These are phyloP conservation scores for Mycena leptocephala DNA, from an alignment of 768 basidiomycete genomes.

Conservation along the genomic window DNA sequence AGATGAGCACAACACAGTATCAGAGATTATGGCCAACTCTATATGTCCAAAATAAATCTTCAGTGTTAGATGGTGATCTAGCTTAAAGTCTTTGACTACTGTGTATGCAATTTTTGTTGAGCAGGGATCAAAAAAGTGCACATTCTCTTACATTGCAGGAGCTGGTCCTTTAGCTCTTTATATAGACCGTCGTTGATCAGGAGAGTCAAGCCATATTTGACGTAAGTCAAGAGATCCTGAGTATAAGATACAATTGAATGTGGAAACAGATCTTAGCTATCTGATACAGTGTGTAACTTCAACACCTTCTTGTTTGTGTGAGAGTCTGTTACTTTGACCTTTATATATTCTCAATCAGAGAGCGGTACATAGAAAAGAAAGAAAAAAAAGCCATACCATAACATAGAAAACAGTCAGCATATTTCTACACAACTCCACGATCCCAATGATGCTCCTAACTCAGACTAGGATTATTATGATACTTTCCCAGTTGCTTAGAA, in stretches of 20 bases:
- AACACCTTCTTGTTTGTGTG: background rate
- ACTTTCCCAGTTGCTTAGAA: background rate
- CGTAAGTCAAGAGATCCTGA: background rate
- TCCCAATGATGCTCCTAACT: background rate
- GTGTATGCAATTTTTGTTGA: background rate
- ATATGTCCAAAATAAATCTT: background rate
- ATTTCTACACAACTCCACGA: background rate
- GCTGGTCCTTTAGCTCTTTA: background rate
- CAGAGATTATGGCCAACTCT: background rate
- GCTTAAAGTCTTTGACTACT: background rate
- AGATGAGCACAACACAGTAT: background rate
- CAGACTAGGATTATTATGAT: background rate
- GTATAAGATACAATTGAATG: slow-evolving; percentile 3
- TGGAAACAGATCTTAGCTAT: background rate
- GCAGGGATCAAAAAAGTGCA: background rate
- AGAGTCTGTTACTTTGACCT: background rate
- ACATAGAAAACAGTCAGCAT: background rate
- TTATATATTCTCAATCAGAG: background rate
- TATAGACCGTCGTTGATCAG: background rate
- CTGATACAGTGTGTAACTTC: background rate
- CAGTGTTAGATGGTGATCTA: background rate
- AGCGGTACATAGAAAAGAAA: no score
- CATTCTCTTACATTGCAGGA: background rate
- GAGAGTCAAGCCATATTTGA: background rate
- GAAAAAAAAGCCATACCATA: background rate